These are phyloP conservation scores for Lepidium sativum DNA, from an alignment of 345 rosid species.

Conservation along the genomic window DNA sequence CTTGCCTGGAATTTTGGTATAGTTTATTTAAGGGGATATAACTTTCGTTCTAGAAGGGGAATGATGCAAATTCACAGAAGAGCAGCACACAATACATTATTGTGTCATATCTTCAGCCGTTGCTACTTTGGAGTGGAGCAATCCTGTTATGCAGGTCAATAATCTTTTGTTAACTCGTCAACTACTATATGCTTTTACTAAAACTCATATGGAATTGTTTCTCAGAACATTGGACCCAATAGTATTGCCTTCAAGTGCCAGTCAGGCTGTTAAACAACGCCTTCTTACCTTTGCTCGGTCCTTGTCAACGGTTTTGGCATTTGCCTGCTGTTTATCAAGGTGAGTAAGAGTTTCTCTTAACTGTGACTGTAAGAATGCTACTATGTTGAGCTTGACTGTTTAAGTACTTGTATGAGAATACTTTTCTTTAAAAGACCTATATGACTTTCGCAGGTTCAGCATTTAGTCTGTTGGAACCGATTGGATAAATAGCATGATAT, in stretches of 20 bases:
- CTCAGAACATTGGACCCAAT: slow-evolving; percentile 77
- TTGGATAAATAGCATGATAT: background rate
- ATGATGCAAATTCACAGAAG: slow-evolving; percentile 61
- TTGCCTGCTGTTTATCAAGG: slow-evolving; percentile 86
- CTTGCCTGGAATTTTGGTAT: background rate
- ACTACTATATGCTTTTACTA: background rate
- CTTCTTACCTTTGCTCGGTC: slow-evolving; percentile 63
- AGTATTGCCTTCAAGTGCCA: slow-evolving; percentile 62
- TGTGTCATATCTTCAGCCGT: slow-evolving; percentile 76
- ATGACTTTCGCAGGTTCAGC: background rate
- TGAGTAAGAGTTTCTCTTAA: slow-evolving; percentile 24
- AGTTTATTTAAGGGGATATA: slow-evolving; percentile 6
- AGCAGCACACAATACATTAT: slow-evolving; percentile 42
- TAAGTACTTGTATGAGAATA: background rate
- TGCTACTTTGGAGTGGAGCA: slow-evolving; percentile 79
- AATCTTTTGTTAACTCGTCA: background rate
- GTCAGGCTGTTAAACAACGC: slow-evolving; percentile 80
- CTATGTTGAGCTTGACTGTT: background rate
- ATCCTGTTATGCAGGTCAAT: slow-evolving; percentile 74
- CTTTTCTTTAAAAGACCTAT: background rate
- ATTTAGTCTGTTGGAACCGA: background rate
- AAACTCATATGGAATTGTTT: slow-evolving; percentile 13
- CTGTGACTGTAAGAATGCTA: background rate
- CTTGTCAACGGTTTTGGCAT: slow-evolving; percentile 70
- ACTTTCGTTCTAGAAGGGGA: slow-evolving; percentile 36